A percentile compares a stretch with the other conserved stretches of the same genome.
Conservation (phyloP, 106 monocot species). For the Acanthochlamys bracteata region DNA sequence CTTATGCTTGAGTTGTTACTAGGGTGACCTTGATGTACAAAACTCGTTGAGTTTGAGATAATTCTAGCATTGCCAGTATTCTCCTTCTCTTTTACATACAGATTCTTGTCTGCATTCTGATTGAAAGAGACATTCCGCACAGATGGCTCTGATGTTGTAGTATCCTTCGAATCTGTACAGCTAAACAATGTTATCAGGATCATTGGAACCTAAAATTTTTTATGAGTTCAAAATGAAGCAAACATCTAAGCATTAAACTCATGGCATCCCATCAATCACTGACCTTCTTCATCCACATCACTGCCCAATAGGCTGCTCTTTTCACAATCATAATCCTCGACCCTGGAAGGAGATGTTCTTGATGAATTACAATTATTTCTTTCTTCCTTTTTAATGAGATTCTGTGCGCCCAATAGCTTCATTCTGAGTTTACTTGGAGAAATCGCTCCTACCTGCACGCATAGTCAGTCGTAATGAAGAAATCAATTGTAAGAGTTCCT, state of each 20-base stretch:
- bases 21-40: background rate
- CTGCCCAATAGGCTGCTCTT: slow-evolving; percentile 38
- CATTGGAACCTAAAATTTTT: background rate
- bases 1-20: slow-evolving; percentile 21
- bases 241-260: background rate
- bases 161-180: slow-evolving; percentile 10
- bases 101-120: too few relatives aligned
- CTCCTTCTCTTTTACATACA: too few relatives aligned
- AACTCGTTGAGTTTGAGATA: slow-evolving; percentile 1
- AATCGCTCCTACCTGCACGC: slow-evolving; percentile 53
- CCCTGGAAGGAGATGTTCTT: slow-evolving; percentile 60
- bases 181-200: background rate
- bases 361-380: slow-evolving; percentile 35
- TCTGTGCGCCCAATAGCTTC: slow-evolving; percentile 69
- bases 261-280: background rate
- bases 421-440: slow-evolving; percentile 80
- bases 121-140: too few relatives aligned
- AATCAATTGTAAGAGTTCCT: too few relatives aligned
- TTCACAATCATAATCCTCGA: slow-evolving; percentile 37
- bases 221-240: background rate
- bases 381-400: slow-evolving; percentile 29
- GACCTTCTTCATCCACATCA: slow-evolving; percentile 34
- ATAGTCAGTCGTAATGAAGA: too few relatives aligned
- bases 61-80: too few relatives aligned
- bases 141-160: too few relatives aligned